phyloP scores from a whole-genome alignment of 1,284 basidiomycete genomes.

The Puccinia hordei region DNA sequence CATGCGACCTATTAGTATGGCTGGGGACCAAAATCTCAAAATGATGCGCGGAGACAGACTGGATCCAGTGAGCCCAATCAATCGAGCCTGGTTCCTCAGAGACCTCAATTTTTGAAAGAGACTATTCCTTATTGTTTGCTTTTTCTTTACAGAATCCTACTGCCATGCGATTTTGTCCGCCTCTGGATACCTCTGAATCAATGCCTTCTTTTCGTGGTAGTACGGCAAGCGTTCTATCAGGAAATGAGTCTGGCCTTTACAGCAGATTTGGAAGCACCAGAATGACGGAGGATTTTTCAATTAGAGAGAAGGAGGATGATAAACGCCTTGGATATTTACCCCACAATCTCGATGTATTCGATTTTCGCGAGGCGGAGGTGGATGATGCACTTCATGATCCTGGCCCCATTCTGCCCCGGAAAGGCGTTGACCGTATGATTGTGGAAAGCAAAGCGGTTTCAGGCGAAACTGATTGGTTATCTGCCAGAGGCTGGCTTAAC shows the following conservation, averaged over 20 bases:
- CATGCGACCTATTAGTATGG: conserved; percentile 46
- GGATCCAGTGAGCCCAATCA: conserved; percentile 22
- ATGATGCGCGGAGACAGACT: conserved; percentile 47
- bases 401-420: conserved; percentile 35
- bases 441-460: conserved; percentile 38
- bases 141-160: conserved; percentile 14
- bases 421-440: conserved; percentile 49
- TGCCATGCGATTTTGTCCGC: conserved; percentile 13
- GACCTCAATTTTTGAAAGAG: neutral
- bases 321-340: conserved; percentile 40
- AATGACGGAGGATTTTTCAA: conserved; percentile 19
- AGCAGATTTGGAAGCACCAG: neutral
- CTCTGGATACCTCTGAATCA: conserved; percentile 4
- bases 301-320: conserved; percentile 21
- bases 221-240: neutral
- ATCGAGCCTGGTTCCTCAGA: neutral
- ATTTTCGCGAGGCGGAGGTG: conserved; percentile 26
- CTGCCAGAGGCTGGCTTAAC: conserved; percentile 48
- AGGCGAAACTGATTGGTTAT: conserved; percentile 29
- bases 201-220: neutral
- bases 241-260: neutral
- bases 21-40: conserved; percentile 36
- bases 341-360: conserved; percentile 48
- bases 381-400: conserved; percentile 50
- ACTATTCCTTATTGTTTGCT: neutral